Conservation (phyloP, 805 yeast species). For the Yarrowia sp. region DNA sequence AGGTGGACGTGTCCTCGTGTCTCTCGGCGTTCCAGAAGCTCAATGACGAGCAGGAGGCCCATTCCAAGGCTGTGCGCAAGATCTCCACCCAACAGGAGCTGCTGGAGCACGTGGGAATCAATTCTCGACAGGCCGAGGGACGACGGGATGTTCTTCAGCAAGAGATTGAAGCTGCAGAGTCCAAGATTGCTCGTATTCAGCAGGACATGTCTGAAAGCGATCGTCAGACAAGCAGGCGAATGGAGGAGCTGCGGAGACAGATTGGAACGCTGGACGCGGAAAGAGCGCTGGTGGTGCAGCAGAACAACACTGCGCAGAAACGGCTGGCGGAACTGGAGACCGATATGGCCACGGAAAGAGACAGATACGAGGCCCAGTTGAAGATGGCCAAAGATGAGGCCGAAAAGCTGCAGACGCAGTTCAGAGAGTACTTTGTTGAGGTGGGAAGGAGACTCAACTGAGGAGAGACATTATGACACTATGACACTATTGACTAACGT, state of each 20-base stretch:
- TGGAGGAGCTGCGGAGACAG: conserved; percentile 25
- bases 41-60: conserved; percentile 13
- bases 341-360: conserved; percentile 7
- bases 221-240: conserved; percentile 4
- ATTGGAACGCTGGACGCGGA: conserved; percentile 33
- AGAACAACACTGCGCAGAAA: conserved; percentile 16
- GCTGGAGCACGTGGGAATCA: conserved; percentile 13
- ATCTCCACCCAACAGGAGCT: conserved; percentile 23
- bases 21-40: conserved; percentile 11
- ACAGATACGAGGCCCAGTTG: conserved; percentile 4
- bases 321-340: conserved; percentile 5
- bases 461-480: background rate
- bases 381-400: conserved; percentile 23
- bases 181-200: conserved; percentile 17
- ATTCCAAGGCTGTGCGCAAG: background rate
- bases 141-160: conserved; percentile 11
- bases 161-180: conserved; percentile 26
- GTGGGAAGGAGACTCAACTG: conserved; percentile 5
- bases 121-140: conserved; percentile 9
- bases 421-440: conserved; percentile 27
- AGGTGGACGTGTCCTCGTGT: conserved; percentile 34
- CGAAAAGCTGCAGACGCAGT: conserved; percentile 29
- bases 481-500: conserved; percentile 21
- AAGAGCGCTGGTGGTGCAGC: conserved; percentile 18
- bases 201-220: conserved; percentile 31